Percentiles rank a stretch among this genome's conserved stretches.
Conservation (phyloP, 495 filamentous ascomycete species). For the Hypoxylon crocopeplum region DNA sequence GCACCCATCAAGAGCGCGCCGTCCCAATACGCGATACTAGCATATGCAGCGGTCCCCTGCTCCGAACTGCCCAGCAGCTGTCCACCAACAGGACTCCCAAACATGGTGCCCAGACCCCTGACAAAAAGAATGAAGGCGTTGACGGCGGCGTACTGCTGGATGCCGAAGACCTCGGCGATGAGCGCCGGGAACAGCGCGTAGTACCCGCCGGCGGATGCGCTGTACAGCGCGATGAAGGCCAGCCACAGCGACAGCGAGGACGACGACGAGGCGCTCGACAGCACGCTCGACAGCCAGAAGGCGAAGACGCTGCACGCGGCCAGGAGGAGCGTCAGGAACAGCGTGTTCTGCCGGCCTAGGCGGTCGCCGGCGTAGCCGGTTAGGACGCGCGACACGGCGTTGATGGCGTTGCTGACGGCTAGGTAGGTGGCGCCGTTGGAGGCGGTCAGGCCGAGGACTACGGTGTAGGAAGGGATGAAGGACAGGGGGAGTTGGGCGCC, state of each 20-base stretch:
- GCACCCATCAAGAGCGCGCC: constrained; percentile 44
- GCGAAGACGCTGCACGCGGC: constrained; percentile 55
- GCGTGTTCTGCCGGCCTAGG: constrained; percentile 61
- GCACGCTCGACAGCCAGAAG: constrained; percentile 56
- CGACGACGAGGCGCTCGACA: constrained; percentile 6
- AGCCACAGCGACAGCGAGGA: constrained; percentile 50
- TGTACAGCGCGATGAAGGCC: constrained; percentile 60
- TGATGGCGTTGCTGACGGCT: constrained; percentile 62
- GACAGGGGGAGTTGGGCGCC: constrained; percentile 53
- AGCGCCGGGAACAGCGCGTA: constrained; percentile 56
- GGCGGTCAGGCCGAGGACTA: constrained; percentile 48
- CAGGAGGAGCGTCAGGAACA: constrained; percentile 56
- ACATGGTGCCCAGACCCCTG: constrained; percentile 60
- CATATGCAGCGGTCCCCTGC: constrained; percentile 34
- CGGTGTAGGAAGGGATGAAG: constrained; percentile 55
- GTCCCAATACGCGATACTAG: constrained; percentile 45
- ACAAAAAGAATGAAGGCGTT: constrained; percentile 65
- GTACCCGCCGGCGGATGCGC: constrained; percentile 58
- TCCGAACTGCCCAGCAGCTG: constrained; percentile 44
- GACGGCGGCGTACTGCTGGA: constrained; percentile 63
- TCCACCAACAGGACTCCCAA: constrained; percentile 60
- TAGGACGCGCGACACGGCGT: constrained; percentile 58
- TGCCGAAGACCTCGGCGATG: constrained; percentile 64
- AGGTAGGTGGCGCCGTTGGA: constrained; percentile 56
- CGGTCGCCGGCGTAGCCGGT: constrained; percentile 58